Conservation (phyloP, 768 basidiomycete species). For the Pulveroboletus sp. region DNA sequence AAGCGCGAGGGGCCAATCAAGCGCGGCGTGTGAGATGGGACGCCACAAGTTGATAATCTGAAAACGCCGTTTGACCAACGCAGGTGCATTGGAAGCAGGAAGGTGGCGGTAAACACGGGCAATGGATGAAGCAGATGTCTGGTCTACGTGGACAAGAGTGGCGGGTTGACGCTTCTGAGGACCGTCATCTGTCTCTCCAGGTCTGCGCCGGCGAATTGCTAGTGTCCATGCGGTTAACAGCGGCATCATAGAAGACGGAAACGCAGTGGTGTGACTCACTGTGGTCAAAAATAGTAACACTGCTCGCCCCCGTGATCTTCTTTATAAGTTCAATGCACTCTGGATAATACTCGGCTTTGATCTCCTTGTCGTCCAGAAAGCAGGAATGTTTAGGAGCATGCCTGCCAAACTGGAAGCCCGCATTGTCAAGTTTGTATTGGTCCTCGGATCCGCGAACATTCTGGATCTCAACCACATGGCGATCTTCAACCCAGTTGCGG, state of each 20-base stretch:
- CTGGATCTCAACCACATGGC: conserved; percentile 21
- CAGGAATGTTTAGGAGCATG: conserved; percentile 21
- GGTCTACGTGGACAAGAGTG: conserved; percentile 42
- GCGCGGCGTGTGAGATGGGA: conserved; percentile 42
- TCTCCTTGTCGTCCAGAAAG: conserved; percentile 36
- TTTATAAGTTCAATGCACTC: conserved; percentile 39
- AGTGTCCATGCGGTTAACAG: not conserved
- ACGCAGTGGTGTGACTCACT: conserved; percentile 22
- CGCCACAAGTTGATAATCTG: conserved; percentile 57
- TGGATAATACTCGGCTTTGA: conserved; percentile 37
- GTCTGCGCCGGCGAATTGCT: conserved; percentile 44
- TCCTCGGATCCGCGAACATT: conserved; percentile 35
- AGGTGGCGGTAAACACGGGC: conserved; percentile 44
- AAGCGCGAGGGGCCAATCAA: conserved; percentile 47
- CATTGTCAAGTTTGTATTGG: conserved; percentile 29
- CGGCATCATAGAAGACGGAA: not conserved
- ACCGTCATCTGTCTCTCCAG: conserved; percentile 33
- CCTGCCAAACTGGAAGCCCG: conserved; percentile 35
- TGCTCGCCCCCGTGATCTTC: conserved; percentile 36
- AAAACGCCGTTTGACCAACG: conserved; percentile 41
- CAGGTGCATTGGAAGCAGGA: conserved; percentile 37
- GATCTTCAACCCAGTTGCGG: conserved; percentile 24
- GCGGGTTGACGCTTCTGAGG: conserved; percentile 44
- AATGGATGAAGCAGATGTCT: conserved; percentile 38
- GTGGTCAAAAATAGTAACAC: conserved; percentile 40